Conservation (phyloP, 2,329 filamentous ascomycete genomes). For the Cadophora luteo-olivacea region DNA sequence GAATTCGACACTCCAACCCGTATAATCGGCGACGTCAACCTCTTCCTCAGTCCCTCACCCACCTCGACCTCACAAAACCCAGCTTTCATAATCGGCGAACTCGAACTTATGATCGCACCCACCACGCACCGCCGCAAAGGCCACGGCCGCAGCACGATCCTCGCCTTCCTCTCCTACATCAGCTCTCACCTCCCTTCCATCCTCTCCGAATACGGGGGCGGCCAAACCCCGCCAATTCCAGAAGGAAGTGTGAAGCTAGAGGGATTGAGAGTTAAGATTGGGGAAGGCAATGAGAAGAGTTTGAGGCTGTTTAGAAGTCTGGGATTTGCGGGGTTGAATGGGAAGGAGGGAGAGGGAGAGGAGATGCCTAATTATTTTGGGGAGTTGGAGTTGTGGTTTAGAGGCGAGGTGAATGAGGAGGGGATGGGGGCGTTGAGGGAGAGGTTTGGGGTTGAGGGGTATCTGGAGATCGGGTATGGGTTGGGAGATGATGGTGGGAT, state of each 20-base stretch:
- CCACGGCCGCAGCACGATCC: constrained; percentile 68
- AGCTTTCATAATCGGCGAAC: constrained; percentile 62
- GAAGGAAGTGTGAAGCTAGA: constrained; percentile 33
- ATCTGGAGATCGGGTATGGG: constrained; percentile 48
- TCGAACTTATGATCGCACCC: constrained; percentile 86
- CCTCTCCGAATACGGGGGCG: constrained; percentile 57
- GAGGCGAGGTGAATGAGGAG: constrained; percentile 40
- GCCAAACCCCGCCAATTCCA: constrained; percentile 7
- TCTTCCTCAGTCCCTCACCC: constrained; percentile 69
- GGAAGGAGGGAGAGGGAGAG: constrained; percentile 47
- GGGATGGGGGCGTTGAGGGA: constrained; percentile 35
- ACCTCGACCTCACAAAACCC: constrained; percentile 18
- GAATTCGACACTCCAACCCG: constrained; percentile 57
- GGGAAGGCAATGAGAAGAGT: constrained; percentile 60
- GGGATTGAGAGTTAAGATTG: constrained; percentile 68
- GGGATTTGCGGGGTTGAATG: constrained; percentile 52
- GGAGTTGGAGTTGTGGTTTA: constrained; percentile 62
- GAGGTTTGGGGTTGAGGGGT: constrained; percentile 46
- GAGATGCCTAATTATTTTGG: constrained; percentile 67
- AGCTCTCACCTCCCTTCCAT: constrained; percentile 58
- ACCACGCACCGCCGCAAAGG: constrained; percentile 64
- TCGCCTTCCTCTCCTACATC: constrained; percentile 75
- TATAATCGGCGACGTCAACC: constrained; percentile 80
- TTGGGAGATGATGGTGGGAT: background rate
- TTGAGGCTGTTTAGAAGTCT: constrained; percentile 65